Conservation (phyloP, 2,329 filamentous ascomycete species). For the Colletotrichum tofieldiae region DNA sequence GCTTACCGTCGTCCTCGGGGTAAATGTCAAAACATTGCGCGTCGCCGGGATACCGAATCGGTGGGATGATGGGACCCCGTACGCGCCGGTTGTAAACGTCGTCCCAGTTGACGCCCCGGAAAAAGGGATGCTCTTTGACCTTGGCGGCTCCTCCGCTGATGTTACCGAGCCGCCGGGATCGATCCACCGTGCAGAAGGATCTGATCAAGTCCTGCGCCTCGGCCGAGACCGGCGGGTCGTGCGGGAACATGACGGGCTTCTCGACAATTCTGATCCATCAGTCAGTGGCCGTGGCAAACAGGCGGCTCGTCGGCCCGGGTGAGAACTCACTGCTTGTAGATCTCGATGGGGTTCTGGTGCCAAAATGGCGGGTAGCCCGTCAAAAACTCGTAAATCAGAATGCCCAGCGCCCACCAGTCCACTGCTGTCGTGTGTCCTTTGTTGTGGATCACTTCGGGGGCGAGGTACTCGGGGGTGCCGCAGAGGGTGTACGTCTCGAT, state of each 20-base stretch:
- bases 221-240: constrained; percentile 74
- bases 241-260: constrained; percentile 82
- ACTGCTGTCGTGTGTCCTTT: constrained; percentile 84
- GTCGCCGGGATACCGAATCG: constrained; percentile 80
- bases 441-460: constrained; percentile 87
- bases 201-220: constrained; percentile 83
- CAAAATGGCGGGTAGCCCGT: constrained; percentile 90
- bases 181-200: constrained; percentile 84
- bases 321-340: constrained; percentile 79
- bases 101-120: constrained; percentile 81
- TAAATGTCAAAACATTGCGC: constrained; percentile 88
- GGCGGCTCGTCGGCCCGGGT: background rate
- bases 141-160: constrained; percentile 80
- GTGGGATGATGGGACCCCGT: constrained; percentile 82
- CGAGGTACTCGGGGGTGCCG: constrained; percentile 87
- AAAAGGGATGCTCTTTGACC: constrained; percentile 85
- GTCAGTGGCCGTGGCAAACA: constrained; percentile 16
- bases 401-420: constrained; percentile 91
- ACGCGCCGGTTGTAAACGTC: constrained; percentile 76
- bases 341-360: constrained; percentile 89
- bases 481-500: constrained; percentile 87
- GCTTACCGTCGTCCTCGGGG: constrained; percentile 79
- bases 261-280: constrained; percentile 78
- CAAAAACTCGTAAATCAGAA: constrained; percentile 87
- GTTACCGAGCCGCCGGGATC: constrained; percentile 84